Evolutionary conservation across 164 flowering plant genomes (phyloP), one percentile per base, ranked within the genome.

Genomic region (Kalanchoe fedtschenkoi): DNA sequence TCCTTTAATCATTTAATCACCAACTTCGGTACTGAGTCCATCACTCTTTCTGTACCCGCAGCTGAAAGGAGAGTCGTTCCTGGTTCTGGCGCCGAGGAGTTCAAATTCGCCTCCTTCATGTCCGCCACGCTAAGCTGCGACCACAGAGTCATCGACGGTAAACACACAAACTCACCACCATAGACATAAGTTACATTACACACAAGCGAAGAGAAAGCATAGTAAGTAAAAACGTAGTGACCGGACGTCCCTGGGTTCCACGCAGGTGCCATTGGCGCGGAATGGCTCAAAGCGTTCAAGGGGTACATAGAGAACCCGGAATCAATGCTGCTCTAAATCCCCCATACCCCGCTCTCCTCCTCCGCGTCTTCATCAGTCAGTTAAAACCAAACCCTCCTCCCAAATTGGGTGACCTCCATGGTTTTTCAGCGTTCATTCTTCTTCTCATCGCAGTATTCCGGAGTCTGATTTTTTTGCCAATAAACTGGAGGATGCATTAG

Each of bases 131-230:
- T 93, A 58, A 93, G 98, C 73, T 93, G 97, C 58, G 99, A 90
- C 78, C 97, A 93, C 69, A 95, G 97, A 65, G 99, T 93, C 10
- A 81, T 90, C 46, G 97, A 93, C 81, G 97, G 97, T 90, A 71
- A 5, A 81, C 70, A 57, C 22, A 24, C 13, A 6, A 37, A 2
- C 13, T 9, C 1, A 37, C 39, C 39, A 5, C 11, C 13, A 37
- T 37, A 0, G n/a, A 2, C 34, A 24, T n/a, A n/a, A n/a, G n/a
- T n/a, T n/a, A n/a, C n/a, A n/a, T n/a, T n/a, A n/a, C n/a, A n/a
- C n/a, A n/a, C n/a, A n/a, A n/a, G n/a, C n/a, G n/a, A n/a, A 21
- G 21, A 29, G 0, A 16, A 32, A 16, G 9, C 3, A 9, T 19
- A 14, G 29, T 0, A 22, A 35, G 4, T 32, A 39, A 19, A 3